phyloP scores from a whole-genome alignment of 441 rosid genomes.

The Mallotus repandus region DNA sequence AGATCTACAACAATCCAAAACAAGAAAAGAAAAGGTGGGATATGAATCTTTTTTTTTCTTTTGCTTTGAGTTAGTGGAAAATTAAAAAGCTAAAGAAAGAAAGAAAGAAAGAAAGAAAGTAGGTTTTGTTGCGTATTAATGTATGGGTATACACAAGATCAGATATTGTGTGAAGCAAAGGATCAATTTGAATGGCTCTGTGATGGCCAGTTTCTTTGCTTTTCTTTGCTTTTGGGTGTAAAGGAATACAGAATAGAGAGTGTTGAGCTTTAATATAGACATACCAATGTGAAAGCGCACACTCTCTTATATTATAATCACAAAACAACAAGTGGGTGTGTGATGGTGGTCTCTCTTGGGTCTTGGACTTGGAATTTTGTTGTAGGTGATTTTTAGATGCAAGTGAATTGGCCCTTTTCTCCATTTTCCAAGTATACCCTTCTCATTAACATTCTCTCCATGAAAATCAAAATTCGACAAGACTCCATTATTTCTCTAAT shows the following conservation, averaged over 20 bases:
- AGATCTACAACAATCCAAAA: slow-evolving; percentile 67
- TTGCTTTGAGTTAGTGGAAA: slow-evolving; percentile 33
- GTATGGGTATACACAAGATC: slow-evolving; percentile 24
- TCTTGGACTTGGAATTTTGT: slow-evolving; percentile 37
- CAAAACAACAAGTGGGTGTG: slow-evolving; percentile 20
- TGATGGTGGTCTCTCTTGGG: neutral
- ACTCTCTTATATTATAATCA: slow-evolving; percentile 15
- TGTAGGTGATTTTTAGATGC: slow-evolving; percentile 29
- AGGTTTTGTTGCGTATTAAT: slow-evolving; percentile 34
- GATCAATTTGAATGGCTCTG: slow-evolving; percentile 23
- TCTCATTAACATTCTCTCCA: slow-evolving; percentile 6
- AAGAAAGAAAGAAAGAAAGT: slow-evolving; percentile 29
- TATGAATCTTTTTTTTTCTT: slow-evolving; percentile 23
- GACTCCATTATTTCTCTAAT: slow-evolving; percentile 23
- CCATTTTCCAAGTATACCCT: slow-evolving; percentile 23
- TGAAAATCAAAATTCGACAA: slow-evolving; percentile 6
- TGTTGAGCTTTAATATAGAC: slow-evolving; percentile 24
- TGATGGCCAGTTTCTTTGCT: slow-evolving; percentile 14
- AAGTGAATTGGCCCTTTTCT: slow-evolving; percentile 13
- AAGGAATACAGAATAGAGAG: slow-evolving; percentile 25
- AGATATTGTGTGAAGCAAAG: slow-evolving; percentile 15
- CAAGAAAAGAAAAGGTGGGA: slow-evolving; percentile 45
- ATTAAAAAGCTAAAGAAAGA: slow-evolving; percentile 25
- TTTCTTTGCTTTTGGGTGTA: slow-evolving; percentile 22
- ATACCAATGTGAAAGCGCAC: slow-evolving; percentile 22